Percentiles rank a stretch among this genome's conserved stretches.
These are phyloP conservation scores for Castanospermum australe DNA, from an alignment of 306 rosid genomes.

Conservation along the genomic window DNA sequence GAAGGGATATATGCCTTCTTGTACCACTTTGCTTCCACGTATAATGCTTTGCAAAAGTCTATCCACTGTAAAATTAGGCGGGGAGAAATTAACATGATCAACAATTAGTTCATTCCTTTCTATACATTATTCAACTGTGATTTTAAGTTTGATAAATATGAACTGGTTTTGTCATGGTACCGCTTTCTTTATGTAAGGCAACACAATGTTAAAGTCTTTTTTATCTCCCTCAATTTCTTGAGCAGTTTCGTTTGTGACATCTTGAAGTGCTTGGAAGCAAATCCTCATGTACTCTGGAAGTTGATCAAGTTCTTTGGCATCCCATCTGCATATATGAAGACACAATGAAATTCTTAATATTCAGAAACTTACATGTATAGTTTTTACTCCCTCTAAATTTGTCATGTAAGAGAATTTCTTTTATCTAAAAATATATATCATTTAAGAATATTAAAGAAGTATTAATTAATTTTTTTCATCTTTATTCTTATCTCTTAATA, in stretches of 20 bases:
- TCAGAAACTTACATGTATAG: not conserved
- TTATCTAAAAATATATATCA: too few relatives aligned
- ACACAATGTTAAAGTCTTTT: conserved; percentile 32
- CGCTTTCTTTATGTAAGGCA: conserved; percentile 41
- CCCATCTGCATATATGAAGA: conserved; percentile 51
- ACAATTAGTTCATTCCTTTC: not conserved
- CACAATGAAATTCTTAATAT: not conserved
- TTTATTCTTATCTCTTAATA: too few relatives aligned
- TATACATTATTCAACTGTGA: not conserved
- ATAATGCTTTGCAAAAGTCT: conserved; percentile 56
- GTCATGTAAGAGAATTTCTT: too few relatives aligned
- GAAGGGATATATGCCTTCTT: conserved; percentile 44
- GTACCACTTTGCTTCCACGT: conserved; percentile 66
- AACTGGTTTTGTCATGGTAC: conserved; percentile 17
- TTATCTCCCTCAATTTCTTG: conserved; percentile 44
- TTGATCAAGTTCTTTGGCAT: conserved; percentile 30
- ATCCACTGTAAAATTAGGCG: conserved; percentile 41
- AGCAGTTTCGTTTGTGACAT: conserved; percentile 49
- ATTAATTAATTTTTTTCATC: too few relatives aligned
- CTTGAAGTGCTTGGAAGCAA: conserved; percentile 50
- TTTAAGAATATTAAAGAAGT: too few relatives aligned
- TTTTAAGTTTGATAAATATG: not conserved
- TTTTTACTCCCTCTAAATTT: too few relatives aligned
- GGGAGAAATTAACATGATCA: not conserved
- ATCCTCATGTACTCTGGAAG: conserved; percentile 58